Evolutionary conservation across 106 monocot species (phyloP), one percentile per base, ranked within the genome.

Genomic region (Narthecium ossifragum): DNA sequence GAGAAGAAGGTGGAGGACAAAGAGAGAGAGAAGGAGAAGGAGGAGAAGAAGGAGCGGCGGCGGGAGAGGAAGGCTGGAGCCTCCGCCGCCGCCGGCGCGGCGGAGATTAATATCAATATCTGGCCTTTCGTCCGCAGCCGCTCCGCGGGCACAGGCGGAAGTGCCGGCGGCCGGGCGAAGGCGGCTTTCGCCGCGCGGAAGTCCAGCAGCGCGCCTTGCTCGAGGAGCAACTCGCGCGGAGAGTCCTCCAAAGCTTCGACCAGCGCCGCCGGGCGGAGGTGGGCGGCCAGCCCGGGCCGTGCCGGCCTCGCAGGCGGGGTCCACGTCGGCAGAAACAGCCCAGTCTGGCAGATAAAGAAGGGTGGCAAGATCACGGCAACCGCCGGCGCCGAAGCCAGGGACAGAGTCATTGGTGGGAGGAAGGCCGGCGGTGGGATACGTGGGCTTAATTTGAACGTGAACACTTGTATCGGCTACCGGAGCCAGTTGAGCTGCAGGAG

Each of bases 111-210:
- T 64, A 82, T 93, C 70, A 85, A 85, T 59, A 77, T 93, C 55
- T 93, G 93, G 93, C 93, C 93, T 0, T 93, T 93, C 68, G 70
- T 82, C n/a, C 45, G 88, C 56, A 88, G 93, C 74, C 73, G 77
- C 29, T 93, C 93, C 3, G 82, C 93, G 1, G 91, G 98, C 1
- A 78, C 57, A 50, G 61, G 60, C 46, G 60, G n/a, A n/a, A n/a
- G 65, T 30, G 24, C 53, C 12, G 56, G 60, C 10, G 46, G 65
- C 29, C 29, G 60, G 14, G 38, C 56, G 47, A 1, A 54, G 20
- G 46, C 52, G 4, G 23, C 59, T 1, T 46, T 58, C 11, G 5
- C 68, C 20, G 34, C 62, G 1, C 74, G 84, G 34, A 79, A 69
- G 57, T 68, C 74, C 11, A 82, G 85, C 68, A 89, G 85, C 70